A percentile compares a stretch with the other conserved stretches of the same genome.
These are phyloP conservation scores for Amphichorda felina DNA, from an alignment of 2,329 filamentous ascomycete species.

Conservation along the genomic window DNA sequence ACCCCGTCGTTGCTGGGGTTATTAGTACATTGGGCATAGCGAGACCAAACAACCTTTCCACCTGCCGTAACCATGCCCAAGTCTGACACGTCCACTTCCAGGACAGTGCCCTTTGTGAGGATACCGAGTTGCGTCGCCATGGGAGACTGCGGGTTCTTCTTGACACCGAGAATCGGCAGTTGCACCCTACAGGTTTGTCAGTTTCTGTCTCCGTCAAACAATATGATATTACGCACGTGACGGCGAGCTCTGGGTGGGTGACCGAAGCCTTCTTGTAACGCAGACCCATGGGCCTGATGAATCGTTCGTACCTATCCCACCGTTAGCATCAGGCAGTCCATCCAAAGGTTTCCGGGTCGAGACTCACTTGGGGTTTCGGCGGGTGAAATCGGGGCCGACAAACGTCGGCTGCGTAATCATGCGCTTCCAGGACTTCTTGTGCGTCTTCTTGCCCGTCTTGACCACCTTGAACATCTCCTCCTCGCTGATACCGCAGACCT, in stretches of 20 bases:
- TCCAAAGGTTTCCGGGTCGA: too few species aligned
- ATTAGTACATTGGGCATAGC: conserved; percentile 59
- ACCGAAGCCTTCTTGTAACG: conserved; percentile 42
- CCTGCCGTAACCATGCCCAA: conserved; percentile 80
- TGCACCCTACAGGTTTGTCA: conserved; percentile 60
- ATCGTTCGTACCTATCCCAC: conserved; percentile 38
- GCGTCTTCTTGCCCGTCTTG: conserved; percentile 89
- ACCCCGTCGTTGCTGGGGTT: conserved; percentile 35
- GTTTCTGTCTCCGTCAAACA: too few species aligned
- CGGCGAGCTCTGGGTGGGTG: conserved; percentile 65
- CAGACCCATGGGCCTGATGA: conserved; percentile 37
- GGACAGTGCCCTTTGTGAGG: conserved; percentile 29
- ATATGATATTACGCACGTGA: too few species aligned
- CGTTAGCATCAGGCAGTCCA: conserved; percentile 28
- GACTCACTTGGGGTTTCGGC: conserved; percentile 79
- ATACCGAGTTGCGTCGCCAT: conserved; percentile 80
- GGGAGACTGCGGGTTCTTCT: conserved; percentile 66
- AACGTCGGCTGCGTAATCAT: conserved; percentile 2
- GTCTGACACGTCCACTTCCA: conserved; percentile 91
- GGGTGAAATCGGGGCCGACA: conserved; percentile 81
- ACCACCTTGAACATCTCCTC: conserved; percentile 98
- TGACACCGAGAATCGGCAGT: conserved; percentile 60
- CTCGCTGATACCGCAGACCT: conserved; percentile 82
- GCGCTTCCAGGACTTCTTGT: conserved; percentile 71
- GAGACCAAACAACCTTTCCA: conserved; percentile 89